Evolutionary conservation across 805 yeast species (phyloP).

Genomic region (Kuraishia molischiana): DNA sequence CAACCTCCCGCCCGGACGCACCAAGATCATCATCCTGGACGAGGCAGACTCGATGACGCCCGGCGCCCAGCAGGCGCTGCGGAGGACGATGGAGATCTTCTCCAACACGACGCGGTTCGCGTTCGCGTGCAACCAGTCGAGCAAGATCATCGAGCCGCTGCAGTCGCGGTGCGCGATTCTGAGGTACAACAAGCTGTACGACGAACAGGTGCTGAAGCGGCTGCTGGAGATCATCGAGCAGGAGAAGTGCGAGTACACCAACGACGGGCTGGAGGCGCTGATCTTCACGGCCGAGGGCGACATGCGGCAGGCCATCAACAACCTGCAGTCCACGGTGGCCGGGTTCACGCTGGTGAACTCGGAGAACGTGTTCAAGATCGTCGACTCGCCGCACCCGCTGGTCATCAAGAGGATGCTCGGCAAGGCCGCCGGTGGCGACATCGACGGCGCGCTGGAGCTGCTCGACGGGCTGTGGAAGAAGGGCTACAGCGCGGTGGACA

Average conservation of each 20-base stretch:
- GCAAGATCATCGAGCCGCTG: constrained; percentile 91
- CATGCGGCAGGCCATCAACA: constrained; percentile 96
- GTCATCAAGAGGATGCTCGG: constrained; percentile 66
- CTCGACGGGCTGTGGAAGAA: constrained; percentile 72
- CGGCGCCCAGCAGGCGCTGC: constrained; percentile 90
- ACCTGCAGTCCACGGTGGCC: constrained; percentile 86
- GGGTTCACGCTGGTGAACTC: constrained; percentile 91
- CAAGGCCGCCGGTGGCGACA: constrained; percentile 28
- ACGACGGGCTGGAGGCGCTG: constrained; percentile 88
- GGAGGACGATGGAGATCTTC: constrained; percentile 92
- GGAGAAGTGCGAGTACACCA: constrained; percentile 70
- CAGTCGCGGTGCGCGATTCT: constrained; percentile 95
- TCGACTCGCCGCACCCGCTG: constrained; percentile 93
- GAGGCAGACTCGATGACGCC: constrained; percentile 97
- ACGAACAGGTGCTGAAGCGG: constrained; percentile 76
- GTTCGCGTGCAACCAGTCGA: constrained; percentile 94
- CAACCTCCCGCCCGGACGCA: constrained; percentile 77
- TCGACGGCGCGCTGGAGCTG: constrained; percentile 58
- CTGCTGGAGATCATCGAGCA: constrained; percentile 57
- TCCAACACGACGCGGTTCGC: constrained; percentile 96
- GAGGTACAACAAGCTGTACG: constrained; percentile 71
- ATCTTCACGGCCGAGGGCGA: constrained; percentile 97
- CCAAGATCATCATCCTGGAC: constrained; percentile 86
- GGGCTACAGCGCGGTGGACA: constrained; percentile 91
- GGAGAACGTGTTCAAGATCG: constrained; percentile 88